Conservation (phyloP, 257 asterid genomes). For the Solanum peruvianum region DNA sequence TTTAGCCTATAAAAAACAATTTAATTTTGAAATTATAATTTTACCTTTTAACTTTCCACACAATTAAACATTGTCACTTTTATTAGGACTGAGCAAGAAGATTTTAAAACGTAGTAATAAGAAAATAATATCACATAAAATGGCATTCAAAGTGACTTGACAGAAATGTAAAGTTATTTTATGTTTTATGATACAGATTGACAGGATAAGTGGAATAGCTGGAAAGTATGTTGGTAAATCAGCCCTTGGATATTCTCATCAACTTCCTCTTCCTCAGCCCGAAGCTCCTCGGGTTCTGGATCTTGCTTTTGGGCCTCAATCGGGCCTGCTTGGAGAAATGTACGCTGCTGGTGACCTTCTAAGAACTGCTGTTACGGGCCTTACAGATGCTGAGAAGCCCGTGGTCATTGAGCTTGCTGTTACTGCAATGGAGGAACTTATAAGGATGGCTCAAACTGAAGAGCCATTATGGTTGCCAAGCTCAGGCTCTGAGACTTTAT, state of each 20-base stretch:
- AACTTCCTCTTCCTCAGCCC: slow-evolving; percentile 30
- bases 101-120: not conserved
- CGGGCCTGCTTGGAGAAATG: slow-evolving; percentile 36
- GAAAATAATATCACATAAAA: not conserved
- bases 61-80: not conserved
- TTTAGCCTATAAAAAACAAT: not conserved
- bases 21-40: not conserved
- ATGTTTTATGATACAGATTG: slow-evolving; percentile 27
- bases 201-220: slow-evolving; percentile 63
- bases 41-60: not conserved
- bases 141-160: not conserved
- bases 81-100: not conserved
- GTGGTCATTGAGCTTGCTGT: slow-evolving; percentile 61
- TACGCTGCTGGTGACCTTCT: slow-evolving; percentile 47
- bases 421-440: slow-evolving; percentile 72
- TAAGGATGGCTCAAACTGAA: slow-evolving; percentile 45
- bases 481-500: slow-evolving; percentile 28
- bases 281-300: slow-evolving; percentile 38
- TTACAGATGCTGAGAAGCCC: slow-evolving; percentile 57
- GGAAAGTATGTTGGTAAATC: slow-evolving; percentile 65
- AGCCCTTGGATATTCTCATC: slow-evolving; percentile 35
- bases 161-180: not conserved
- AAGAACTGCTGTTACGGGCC: slow-evolving; percentile 32
- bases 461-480: slow-evolving; percentile 53
- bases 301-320: slow-evolving; percentile 35